These are phyloP conservation scores for Pythium coloratum DNA, from an alignment of 352 stramenopile species.

Conservation along the genomic window DNA sequence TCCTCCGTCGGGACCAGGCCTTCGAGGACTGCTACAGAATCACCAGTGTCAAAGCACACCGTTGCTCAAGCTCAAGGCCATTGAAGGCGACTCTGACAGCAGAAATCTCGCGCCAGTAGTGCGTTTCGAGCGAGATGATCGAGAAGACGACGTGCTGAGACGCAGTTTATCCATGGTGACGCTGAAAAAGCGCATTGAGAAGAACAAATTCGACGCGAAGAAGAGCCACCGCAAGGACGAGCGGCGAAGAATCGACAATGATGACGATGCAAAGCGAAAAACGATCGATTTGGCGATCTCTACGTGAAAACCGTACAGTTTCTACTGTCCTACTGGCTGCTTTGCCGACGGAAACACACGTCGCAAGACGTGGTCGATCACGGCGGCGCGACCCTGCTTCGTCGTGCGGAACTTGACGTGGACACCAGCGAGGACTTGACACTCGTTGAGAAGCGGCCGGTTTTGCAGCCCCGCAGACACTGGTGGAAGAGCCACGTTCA, in stretches of 20 bases:
- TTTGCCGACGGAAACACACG: conserved; percentile 10
- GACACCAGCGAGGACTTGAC: conserved; percentile 43
- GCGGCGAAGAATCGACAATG: conserved; percentile 14
- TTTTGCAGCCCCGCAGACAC: conserved; percentile 39
- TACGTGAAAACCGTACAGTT: conserved; percentile 33
- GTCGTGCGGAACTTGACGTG: conserved; percentile 58
- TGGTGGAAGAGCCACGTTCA: conserved; percentile 38
- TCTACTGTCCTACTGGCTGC: neutral
- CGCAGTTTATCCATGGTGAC: conserved; percentile 62
- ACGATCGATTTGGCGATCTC: conserved; percentile 61
- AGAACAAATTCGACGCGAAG: conserved; percentile 35
- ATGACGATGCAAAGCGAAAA: neutral
- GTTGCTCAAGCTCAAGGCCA: conserved; percentile 19
- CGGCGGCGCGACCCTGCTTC: conserved; percentile 52
- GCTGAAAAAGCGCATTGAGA: conserved; percentile 49
- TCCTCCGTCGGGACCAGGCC: neutral
- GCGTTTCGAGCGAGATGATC: conserved; percentile 5
- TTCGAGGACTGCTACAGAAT: conserved; percentile 11
- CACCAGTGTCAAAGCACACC: conserved; percentile 28
- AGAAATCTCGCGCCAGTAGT: neutral
- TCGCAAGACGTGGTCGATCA: conserved; percentile 50
- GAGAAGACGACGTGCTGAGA: conserved; percentile 52
- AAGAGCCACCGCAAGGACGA: conserved; percentile 12
- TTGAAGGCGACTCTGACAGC: neutral
- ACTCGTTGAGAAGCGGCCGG: conserved; percentile 53